phyloP scores from a whole-genome alignment of 2,329 filamentous ascomycete genomes.

The Sporothrix schenckii region DNA sequence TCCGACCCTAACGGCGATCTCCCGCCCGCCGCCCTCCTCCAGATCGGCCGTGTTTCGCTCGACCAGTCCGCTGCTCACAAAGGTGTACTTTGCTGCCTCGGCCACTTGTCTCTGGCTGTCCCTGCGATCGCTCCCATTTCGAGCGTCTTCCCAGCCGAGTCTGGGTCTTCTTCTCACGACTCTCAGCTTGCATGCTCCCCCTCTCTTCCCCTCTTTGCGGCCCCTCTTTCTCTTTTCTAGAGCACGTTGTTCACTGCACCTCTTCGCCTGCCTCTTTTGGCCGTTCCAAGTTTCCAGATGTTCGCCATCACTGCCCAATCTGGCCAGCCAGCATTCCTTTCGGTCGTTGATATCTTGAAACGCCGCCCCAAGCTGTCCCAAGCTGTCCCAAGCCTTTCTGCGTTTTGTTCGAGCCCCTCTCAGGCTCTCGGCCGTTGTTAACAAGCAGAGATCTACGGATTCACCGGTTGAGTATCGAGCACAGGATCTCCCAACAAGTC shows the following conservation, averaged over 20 bases:
- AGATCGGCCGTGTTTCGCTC: conserved; percentile 4
- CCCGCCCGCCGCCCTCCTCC: conserved; percentile 24
- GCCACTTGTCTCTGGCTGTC: background rate
- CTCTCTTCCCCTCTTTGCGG: background rate
- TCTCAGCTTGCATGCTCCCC: conserved; percentile 20
- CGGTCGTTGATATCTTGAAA: background rate
- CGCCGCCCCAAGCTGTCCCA: background rate
- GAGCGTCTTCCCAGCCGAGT: conserved; percentile 5
- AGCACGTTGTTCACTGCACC: background rate
- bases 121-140: background rate
- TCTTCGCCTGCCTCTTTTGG: background rate
- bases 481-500: background rate
- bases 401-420: background rate
- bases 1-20: conserved; percentile 30
- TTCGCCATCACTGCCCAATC: conserved; percentile 9
- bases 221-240: conserved; percentile 3
- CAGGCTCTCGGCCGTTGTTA: background rate
- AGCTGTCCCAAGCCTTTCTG: background rate
- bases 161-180: background rate
- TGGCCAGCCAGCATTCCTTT: conserved; percentile 5
- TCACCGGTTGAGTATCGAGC: background rate
- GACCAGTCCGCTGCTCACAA: no score
- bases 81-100: background rate
- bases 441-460: conserved; percentile 1
- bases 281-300: no score